Conservation (phyloP, 2,329 filamentous ascomycete genomes). For the Scedosporium apiospermum region DNA sequence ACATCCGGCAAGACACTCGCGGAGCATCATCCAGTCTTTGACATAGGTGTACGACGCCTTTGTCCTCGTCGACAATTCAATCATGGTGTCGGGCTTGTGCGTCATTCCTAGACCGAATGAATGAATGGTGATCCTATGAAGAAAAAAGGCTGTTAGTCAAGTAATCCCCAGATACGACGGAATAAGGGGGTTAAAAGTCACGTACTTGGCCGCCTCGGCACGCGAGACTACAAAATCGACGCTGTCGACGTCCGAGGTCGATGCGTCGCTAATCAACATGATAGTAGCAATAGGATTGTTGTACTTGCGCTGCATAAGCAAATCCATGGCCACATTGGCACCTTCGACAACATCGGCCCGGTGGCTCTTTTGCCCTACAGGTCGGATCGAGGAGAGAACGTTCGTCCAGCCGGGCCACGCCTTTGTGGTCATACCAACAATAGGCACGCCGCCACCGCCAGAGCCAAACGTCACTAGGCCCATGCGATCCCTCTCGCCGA, state of each 20-base stretch:
- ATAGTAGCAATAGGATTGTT: conserved; percentile 94
- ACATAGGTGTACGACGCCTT: conserved; percentile 98
- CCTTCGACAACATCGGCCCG: conserved; percentile 95
- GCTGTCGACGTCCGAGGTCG: conserved; percentile 85
- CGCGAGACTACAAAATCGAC: conserved; percentile 96
- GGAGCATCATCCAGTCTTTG: conserved; percentile 99
- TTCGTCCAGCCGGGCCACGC: conserved; percentile 87
- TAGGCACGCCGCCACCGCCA: conserved; percentile 80
- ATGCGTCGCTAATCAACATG: conserved; percentile 93
- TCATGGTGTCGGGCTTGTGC: conserved; percentile 98
- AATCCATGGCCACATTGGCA: conserved; percentile 95
- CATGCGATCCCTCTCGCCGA: conserved; percentile 93
- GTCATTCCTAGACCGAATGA: conserved; percentile 94
- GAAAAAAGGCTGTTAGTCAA: too few relatives aligned
- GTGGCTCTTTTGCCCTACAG: conserved; percentile 92
- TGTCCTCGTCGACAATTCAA: conserved; percentile 87
- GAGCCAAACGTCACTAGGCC: conserved; percentile 95
- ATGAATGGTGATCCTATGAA: conserved; percentile 73
- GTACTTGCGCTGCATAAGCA: conserved; percentile 95
- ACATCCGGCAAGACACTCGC: conserved; percentile 90
- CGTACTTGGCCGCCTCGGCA: conserved; percentile 91
- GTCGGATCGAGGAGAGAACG: conserved; percentile 77
- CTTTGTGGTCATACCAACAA: conserved; percentile 98
- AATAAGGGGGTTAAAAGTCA: conserved; percentile 14
- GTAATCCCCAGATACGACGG: conserved; percentile 3